Conservation (phyloP, 2,329 filamentous ascomycete genomes). For the Aspergillus floridensis region DNA sequence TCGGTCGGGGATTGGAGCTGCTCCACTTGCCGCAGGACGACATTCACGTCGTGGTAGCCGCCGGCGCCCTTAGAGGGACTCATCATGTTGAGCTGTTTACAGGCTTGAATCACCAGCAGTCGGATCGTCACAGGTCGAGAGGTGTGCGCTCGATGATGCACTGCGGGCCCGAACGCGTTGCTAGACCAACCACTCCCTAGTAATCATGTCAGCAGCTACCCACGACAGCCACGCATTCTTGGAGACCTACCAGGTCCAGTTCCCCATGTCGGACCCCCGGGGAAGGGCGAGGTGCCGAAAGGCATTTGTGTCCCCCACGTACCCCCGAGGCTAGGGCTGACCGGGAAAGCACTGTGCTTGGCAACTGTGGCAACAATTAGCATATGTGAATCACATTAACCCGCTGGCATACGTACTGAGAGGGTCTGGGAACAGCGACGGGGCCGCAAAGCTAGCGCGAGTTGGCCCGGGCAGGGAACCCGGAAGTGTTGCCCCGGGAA, state of each 20-base stretch:
- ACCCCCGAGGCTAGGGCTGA: conserved; percentile 29
- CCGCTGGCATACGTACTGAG: conserved; percentile 23
- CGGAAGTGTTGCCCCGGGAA: conserved; percentile 54
- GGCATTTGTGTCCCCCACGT: conserved; percentile 38
- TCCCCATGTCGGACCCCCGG: conserved; percentile 39
- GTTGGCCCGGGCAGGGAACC: conserved; percentile 45
- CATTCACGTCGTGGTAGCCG: conserved; percentile 68
- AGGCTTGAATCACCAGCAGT: conserved; percentile 73
- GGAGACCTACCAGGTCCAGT: conserved; percentile 30
- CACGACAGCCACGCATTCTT: background rate
- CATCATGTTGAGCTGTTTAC: conserved; percentile 59
- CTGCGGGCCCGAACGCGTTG: conserved; percentile 50
- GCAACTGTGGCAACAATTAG: conserved; percentile 28
- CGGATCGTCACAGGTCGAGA: conserved; percentile 69
- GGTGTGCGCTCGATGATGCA: conserved; percentile 51
- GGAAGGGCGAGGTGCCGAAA: conserved; percentile 40
- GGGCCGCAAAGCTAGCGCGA: conserved; percentile 43
- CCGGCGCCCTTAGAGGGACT: conserved; percentile 47
- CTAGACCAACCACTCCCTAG: conserved; percentile 47
- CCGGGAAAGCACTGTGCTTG: conserved; percentile 35
- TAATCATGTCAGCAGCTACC: conserved; percentile 17
- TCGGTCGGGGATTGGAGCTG: conserved; percentile 61
- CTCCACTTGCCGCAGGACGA: conserved; percentile 63
- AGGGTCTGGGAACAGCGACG: conserved; percentile 44
- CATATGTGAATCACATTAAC: background rate